phyloP scores from a whole-genome alignment of 2,329 filamentous ascomycete genomes.

The Bipolaris gigantea region DNA sequence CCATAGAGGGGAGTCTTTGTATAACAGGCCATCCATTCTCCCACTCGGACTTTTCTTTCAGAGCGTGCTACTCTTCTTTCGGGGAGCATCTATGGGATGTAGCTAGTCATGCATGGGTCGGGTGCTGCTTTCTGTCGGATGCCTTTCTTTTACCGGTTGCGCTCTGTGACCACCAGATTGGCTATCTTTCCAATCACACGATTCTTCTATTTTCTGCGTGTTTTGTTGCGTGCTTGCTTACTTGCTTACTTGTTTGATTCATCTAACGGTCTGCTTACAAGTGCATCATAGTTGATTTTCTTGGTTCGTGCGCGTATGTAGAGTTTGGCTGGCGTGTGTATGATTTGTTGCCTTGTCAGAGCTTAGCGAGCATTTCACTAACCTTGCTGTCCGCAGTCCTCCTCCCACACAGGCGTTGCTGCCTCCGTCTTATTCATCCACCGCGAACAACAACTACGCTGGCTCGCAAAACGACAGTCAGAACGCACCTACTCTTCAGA shows the following conservation, averaged over 20 bases:
- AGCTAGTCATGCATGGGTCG: conserved; percentile 42
- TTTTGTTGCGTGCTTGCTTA: conserved; percentile 31
- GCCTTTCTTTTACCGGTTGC: conserved; percentile 32
- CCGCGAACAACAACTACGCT: conserved; percentile 1
- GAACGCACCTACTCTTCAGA: not conserved
- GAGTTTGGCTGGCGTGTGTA: not conserved
- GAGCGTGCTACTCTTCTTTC: conserved; percentile 32
- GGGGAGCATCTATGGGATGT: conserved; percentile 36
- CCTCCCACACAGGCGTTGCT: conserved; percentile 2
- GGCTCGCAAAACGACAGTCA: conserved; percentile 2
- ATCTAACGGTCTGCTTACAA: conserved; percentile 21
- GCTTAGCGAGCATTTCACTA: not conserved
- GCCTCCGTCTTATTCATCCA: conserved; percentile 8
- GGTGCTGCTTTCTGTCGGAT: conserved; percentile 37
- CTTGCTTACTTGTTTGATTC: conserved; percentile 28
- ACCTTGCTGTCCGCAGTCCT: conserved; percentile 1
- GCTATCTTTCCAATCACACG: conserved; percentile 44
- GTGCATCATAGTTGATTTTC: conserved; percentile 7
- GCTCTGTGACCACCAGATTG: conserved; percentile 38
- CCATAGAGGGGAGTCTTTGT: conserved; percentile 42
- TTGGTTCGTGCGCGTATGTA: conserved; percentile 4
- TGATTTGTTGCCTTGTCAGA: conserved; percentile 1
- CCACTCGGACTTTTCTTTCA: conserved; percentile 35
- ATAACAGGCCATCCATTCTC: conserved; percentile 43
- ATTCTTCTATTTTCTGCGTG: conserved; percentile 34